These are phyloP conservation scores for Clonostachys byssicola DNA, from an alignment of 2,329 filamentous ascomycete species.

Conservation along the genomic window DNA sequence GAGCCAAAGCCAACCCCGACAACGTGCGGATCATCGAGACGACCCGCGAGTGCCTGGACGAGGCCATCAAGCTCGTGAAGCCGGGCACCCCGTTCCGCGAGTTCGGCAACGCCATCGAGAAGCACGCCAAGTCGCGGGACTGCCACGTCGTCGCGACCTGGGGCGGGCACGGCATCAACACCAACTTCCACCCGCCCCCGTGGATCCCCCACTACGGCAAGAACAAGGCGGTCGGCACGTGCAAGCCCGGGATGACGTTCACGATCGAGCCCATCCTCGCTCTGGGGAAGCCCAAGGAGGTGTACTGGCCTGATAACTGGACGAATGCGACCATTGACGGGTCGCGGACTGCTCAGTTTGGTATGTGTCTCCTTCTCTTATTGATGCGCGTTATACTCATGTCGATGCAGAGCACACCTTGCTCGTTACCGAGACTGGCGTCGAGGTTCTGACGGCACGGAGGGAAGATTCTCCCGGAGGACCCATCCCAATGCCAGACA, in stretches of 20 bases:
- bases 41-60: slow-evolving; percentile 80
- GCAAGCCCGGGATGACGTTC: slow-evolving; percentile 96
- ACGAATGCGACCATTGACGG: slow-evolving; percentile 92
- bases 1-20: slow-evolving; percentile 77
- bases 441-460: slow-evolving; percentile 76
- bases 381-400: neutral
- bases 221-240: slow-evolving; percentile 93
- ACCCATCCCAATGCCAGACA: slow-evolving; percentile 53
- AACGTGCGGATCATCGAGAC: slow-evolving; percentile 87
- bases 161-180: slow-evolving; percentile 93
- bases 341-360: slow-evolving; percentile 86
- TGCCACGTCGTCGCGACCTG: slow-evolving; percentile 95
- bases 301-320: slow-evolving; percentile 99
- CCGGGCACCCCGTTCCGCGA: slow-evolving; percentile 90
- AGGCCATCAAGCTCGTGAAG: slow-evolving; percentile 87
- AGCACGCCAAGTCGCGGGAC: slow-evolving; percentile 77
- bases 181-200: slow-evolving; percentile 86
- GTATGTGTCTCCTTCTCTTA: slow-evolving; percentile 37
- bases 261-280: slow-evolving; percentile 99
- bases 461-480: slow-evolving; percentile 71
- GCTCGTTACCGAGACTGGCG: slow-evolving; percentile 76
- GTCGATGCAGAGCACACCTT: slow-evolving; percentile 67
- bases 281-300: slow-evolving; percentile 81
- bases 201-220: slow-evolving; percentile 97
- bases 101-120: slow-evolving; percentile 91